A percentile compares a stretch with the other conserved stretches of the same genome.
These are phyloP conservation scores for Pythium rishiriense DNA, from an alignment of 352 stramenopile genomes.

Conservation along the genomic window DNA sequence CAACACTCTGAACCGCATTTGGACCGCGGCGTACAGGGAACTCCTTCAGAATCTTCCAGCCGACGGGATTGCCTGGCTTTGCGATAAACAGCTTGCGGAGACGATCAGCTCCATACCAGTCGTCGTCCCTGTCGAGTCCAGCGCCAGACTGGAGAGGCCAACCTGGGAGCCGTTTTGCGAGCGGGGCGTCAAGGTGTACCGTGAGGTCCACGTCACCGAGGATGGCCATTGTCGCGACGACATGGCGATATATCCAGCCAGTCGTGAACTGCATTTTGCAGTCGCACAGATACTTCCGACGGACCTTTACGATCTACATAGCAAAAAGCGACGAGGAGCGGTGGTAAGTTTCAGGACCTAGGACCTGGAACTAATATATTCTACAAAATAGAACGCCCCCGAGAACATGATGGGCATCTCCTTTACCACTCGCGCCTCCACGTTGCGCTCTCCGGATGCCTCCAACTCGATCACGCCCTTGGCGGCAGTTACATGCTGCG, in stretches of 20 bases:
- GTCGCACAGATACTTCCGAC: slow-evolving; percentile 17
- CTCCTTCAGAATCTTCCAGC: slow-evolving; percentile 9
- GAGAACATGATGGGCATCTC: too few species aligned
- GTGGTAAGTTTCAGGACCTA: neutral
- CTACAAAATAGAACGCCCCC: too few species aligned
- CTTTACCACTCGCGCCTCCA: too few species aligned
- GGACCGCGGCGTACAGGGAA: neutral
- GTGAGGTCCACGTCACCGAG: neutral
- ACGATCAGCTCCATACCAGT: neutral
- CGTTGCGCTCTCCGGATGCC: too few species aligned
- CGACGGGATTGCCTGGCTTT: neutral
- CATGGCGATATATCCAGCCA: slow-evolving; percentile 10
- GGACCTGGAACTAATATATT: too few species aligned
- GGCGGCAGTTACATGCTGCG: too few species aligned
- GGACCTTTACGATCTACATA: slow-evolving; percentile 19
- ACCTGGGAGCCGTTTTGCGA: neutral
- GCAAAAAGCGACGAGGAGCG: neutral
- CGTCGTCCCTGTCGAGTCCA: neutral
- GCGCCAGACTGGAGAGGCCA: neutral
- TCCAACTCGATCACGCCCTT: too few species aligned
- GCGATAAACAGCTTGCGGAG: neutral
- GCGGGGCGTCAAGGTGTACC: neutral
- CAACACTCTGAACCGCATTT: neutral
- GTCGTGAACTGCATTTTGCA: slow-evolving; percentile 23
- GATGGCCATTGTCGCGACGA: slow-evolving; percentile 20